A percentile compares a stretch with the other conserved stretches of the same genome.
phyloP scores from a whole-genome alignment of 768 basidiomycete genomes.

The Mrakia hoshinonis region DNA sequence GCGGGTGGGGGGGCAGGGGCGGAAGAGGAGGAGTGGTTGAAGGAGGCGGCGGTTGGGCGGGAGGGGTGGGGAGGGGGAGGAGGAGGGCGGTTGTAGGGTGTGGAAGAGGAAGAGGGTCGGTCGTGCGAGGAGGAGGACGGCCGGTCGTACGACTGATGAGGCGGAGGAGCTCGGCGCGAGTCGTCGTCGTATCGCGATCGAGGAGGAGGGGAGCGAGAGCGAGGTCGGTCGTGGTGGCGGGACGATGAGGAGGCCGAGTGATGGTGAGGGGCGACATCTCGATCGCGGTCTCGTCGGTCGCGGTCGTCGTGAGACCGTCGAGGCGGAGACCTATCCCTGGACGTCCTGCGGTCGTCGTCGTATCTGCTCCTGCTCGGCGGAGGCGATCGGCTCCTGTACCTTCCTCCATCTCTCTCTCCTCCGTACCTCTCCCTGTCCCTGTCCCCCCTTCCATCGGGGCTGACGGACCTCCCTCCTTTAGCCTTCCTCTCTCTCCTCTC shows the following conservation, averaged over 20 bases:
- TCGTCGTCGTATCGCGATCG: not conserved
- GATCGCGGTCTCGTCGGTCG: conserved; percentile 2
- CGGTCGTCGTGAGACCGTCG: not conserved
- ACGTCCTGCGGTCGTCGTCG: conserved; percentile 17
- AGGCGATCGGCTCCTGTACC: conserved; percentile 10
- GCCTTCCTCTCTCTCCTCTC: conserved; percentile 11
- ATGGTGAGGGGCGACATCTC: conserved; percentile 1
- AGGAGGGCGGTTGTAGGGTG: conserved; percentile 6
- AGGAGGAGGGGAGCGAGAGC: not conserved
- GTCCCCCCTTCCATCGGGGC: conserved; percentile 11
- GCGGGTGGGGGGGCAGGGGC: not conserved
- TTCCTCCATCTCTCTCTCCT: not conserved
- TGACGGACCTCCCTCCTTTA: not conserved
- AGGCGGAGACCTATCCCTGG: conserved; percentile 21
- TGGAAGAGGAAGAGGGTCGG: not conserved
- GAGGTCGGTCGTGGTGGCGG: not conserved
- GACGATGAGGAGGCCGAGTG: not conserved
- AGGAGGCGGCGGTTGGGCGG: not conserved
- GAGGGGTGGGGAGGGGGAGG: conserved; percentile 5
- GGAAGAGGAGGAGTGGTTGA: not conserved
- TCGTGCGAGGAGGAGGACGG: not conserved
- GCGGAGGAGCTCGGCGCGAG: not conserved
- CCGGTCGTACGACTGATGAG: not conserved
- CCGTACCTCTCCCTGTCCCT: conserved; percentile 2
- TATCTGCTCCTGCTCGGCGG: not conserved